Evolutionary conservation across 2,329 filamentous ascomycete species (phyloP), one percentile per base, ranked within the genome.

Genomic region (Ampelomyces quisqualis): DNA sequence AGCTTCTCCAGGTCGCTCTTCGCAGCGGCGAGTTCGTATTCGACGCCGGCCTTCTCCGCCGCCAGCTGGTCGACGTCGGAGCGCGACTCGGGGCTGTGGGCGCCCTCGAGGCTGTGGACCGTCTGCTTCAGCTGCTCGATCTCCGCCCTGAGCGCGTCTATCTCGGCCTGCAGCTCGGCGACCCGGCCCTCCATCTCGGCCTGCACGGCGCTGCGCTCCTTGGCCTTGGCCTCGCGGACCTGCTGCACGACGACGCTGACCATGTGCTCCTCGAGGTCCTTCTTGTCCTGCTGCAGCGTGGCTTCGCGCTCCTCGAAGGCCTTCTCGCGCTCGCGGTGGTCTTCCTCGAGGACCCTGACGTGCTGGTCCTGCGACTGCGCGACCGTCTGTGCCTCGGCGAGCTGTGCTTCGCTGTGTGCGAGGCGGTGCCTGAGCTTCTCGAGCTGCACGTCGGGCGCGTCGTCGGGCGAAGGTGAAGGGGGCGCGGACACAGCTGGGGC

Each of bases 221-320:
- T 64, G 28, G 58, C 57, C 43, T 66, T 68, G 15, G 67, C 67
- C 36, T 70, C 66, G 32, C 62, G 65, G 11, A 70, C 65, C 42
- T 69, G 67, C 48, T 70, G 65, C 28, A 70, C 66, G 23, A 70
- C 65, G 13, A 69, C 65, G 26, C 62, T 67, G 31, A 70, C 67
- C 66, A 70, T 69, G 52, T 70, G 66, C 49, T 69, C 66, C 51
- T 69, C 67, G 5, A 69, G 51, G 17, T 64, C 61, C 51, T 64
- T 64, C 56, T 69, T 70, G 43, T 69, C 65, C 46, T 62, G 57
- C 43, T 62, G 47, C 19, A 64, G 55, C 1, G 59, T 51, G 18
- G 43, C 34, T 38, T 64, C 61, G 22, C 60, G 57, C 49, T 62
- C 58, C 34, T 61, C 55, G 38, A 64, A 66, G 23, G 49, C 53